Conservation (phyloP, 2,329 filamentous ascomycete species). For the Sclerotinia borealis region DNA sequence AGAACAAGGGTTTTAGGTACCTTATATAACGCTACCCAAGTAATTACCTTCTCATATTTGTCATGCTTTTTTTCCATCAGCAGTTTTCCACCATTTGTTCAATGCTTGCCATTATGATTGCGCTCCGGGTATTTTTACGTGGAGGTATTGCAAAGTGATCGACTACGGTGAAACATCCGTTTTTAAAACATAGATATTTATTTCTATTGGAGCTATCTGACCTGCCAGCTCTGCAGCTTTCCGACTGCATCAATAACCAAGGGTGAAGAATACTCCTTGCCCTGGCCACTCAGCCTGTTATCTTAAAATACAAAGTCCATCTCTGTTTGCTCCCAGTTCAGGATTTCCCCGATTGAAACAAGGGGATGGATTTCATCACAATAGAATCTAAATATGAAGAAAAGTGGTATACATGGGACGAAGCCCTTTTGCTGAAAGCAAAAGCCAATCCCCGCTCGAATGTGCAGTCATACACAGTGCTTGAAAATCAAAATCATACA, state of each 20-base stretch:
- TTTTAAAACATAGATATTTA: slow-evolving; percentile 5
- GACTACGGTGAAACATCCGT: background rate
- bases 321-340: background rate
- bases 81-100: background rate
- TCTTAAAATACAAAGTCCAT: slow-evolving; percentile 10
- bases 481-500: slow-evolving; percentile 11
- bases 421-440: slow-evolving; percentile 11
- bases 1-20: background rate
- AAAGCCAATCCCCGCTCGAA: slow-evolving; percentile 18
- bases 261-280: background rate
- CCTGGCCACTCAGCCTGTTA: background rate
- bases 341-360: background rate
- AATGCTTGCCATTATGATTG: background rate
- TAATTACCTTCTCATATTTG: background rate
- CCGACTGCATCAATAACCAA: slow-evolving; percentile 7
- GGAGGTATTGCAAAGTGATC: background rate
- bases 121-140: background rate
- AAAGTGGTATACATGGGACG: slow-evolving; percentile 13
- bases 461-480: slow-evolving; percentile 31
- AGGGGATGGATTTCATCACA: background rate
- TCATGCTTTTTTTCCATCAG: background rate
- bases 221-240: background rate
- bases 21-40: background rate
- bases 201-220: slow-evolving; percentile 10
- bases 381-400: slow-evolving; percentile 5